These are phyloP conservation scores for Paecilomyces niveus DNA, from an alignment of 2,329 filamentous ascomycete genomes.

Conservation along the genomic window DNA sequence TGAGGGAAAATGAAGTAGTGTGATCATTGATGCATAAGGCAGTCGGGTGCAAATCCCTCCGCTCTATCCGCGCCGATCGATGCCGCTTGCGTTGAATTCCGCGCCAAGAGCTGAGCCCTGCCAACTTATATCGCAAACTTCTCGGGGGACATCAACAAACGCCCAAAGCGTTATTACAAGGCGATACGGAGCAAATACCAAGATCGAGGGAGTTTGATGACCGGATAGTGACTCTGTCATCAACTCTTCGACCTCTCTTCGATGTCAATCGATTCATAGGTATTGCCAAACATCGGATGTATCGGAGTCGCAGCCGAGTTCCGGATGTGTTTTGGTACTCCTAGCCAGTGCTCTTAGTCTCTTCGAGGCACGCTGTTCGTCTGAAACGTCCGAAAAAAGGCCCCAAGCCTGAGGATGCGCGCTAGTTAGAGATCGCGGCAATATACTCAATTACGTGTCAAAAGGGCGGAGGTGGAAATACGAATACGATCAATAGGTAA, in stretches of 20 bases:
- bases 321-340: not conserved
- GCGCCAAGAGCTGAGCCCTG: not conserved
- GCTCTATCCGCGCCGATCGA: conserved; percentile 18
- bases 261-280: not conserved
- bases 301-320: not conserved
- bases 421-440: not conserved
- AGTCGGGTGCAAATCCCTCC: conserved; percentile 12
- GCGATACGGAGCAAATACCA: not conserved
- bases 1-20: conserved; percentile 7
- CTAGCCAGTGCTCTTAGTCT: not conserved
- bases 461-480: not conserved
- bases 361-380: not conserved
- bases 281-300: not conserved
- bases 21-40: not conserved
- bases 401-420: not conserved
- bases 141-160: not conserved
- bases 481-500: not conserved
- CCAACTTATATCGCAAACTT: not conserved
- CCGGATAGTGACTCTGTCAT: not conserved
- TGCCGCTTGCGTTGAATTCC: conserved; percentile 3
- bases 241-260: not conserved
- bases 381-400: not conserved
- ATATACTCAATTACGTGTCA: not conserved
- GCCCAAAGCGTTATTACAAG: not conserved
- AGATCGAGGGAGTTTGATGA: not conserved